Evolutionary conservation across 129 eudicot genomes (phyloP), one percentile per base, ranked within the genome.

Genomic region (Chrysanthemum makinoi): DNA sequence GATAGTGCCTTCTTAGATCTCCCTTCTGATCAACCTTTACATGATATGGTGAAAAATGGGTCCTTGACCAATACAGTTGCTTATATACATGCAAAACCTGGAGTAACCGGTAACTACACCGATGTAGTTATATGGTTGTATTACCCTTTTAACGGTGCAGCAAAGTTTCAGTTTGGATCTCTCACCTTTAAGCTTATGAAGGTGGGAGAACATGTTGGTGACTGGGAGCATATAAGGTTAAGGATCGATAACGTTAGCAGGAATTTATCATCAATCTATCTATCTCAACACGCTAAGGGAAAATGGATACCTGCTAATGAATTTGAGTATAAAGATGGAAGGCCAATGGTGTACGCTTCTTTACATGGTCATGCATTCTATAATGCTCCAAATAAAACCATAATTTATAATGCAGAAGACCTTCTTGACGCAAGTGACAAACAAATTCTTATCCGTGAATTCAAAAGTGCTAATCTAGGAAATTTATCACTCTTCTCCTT

Each of bases 81-180:
- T 20, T 84, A 84, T 24, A 12, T 76, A 5, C 85, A 84, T 47
- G 76, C 80, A 8, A 84, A 80, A 39, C 69, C 83, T 1, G 81
- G 75, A n/a, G 18, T 77, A 2, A 73, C 82, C 0, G 30, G 30
- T 28, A 28, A 28, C 30, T 77, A 10, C 30, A 84, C 88, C 0
- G 88, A 84, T 68, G 10, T 84, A 3, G 75, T 72, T 39, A 48
- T 84, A 70, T 80, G 88, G 88, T 61, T 84, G 59, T 84, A 62
- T 77, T 84, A 84, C 82, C 88, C 85, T 17, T 84, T 84, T 74
- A 84, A 83, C 9, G 83, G 88, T 5, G 74, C 69, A 46, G 80
- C 77, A 11, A 68, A 22, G 69, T 76, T 82, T 13, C 83, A 80
- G 56, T 5, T 77, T 12, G 85, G 82, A 20, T 64, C 78, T 15